Evolutionary conservation across 2,329 filamentous ascomycete genomes (phyloP), one percentile per base, ranked within the genome.

Genomic region (Hypoxylon sp.): DNA sequence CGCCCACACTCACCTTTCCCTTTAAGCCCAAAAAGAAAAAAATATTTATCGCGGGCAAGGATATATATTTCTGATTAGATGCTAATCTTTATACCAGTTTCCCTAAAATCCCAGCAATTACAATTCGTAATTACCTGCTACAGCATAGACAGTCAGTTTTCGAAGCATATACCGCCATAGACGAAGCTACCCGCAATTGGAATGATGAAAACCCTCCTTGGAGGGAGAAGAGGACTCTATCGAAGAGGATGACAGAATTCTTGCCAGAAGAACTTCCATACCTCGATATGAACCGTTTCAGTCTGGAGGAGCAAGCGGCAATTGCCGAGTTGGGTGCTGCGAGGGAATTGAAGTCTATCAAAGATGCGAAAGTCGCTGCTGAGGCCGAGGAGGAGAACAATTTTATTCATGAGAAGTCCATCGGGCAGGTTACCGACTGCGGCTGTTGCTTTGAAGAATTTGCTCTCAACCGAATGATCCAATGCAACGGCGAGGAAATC

Each of bases 391-490:
- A 81, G 46, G 63, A 78, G 29, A 71, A 72, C 1, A 86, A 88
- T 57, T 69, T 83, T 11, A 71, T 74, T 8, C 66, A 67, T n/a
- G 84, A 86, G 22, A 80, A 80, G 65, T 80, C 74, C 1, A 79
- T 81, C 3, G 88, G 89, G 0, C 83, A 86, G 17, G 82, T 91
- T 44, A 79, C 83, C 10, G 92, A 95, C 72, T 97, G 91, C 73
- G 86, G 85, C 47, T 94, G 92, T 75, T 97, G 94, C 78, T 96
- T 87, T 74, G 83, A 84, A 5, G 89, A 94, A 3, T 84, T 84
- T 54, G 85, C 92, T 1, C 78, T 89, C 50, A 92, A 92, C 72
- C 86, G 89, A 52, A 88, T 93, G 82, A 85, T 93, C 1, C 83
- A 87, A 70, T 97, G 94, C 77, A 80, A 88, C 55, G 88, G 85